phyloP scores from a whole-genome alignment of 208 protist species.

The Strigomonas culicis region DNA sequence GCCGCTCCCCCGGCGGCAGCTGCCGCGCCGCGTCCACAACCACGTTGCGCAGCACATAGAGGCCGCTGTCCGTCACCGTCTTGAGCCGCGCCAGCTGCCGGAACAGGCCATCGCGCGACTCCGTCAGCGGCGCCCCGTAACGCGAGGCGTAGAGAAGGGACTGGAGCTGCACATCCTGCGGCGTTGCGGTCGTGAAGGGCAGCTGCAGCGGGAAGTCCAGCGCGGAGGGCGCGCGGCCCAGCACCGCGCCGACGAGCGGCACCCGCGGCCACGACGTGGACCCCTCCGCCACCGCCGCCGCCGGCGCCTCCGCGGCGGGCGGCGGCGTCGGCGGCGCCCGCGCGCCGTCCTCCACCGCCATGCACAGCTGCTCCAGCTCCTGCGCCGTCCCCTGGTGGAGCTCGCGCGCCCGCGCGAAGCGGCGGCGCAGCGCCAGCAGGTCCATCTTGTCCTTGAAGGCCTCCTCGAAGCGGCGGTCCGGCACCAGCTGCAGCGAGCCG shows the following conservation, averaged over 20 bases:
- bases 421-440: slow-evolving; percentile 33
- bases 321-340: not conserved
- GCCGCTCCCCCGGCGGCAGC: not conserved
- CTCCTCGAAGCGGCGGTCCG: slow-evolving; percentile 70
- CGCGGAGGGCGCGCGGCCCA: slow-evolving; percentile 8
- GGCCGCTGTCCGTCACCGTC: slow-evolving; percentile 28
- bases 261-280: not conserved
- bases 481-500: slow-evolving; percentile 29
- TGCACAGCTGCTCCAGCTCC: slow-evolving; percentile 31
- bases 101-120: slow-evolving; percentile 32
- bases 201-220: slow-evolving; percentile 34
- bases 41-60: slow-evolving; percentile 10
- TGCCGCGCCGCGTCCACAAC: slow-evolving; percentile 11
- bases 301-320: not conserved
- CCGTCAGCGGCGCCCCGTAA: slow-evolving; percentile 35
- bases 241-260: not conserved
- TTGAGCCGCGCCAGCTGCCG: slow-evolving; percentile 55
- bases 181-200: slow-evolving; percentile 39
- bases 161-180: slow-evolving; percentile 39
- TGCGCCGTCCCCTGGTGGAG: slow-evolving; percentile 32
- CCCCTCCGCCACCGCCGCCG: not conserved
- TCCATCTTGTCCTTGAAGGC: slow-evolving; percentile 77
- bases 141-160: slow-evolving; percentile 35
- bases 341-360: slow-evolving; percentile 36
- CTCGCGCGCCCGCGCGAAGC: slow-evolving; percentile 12